Evolutionary conservation across 208 protist species (phyloP).

Genomic region (Acanthamoeba royreba): DNA sequence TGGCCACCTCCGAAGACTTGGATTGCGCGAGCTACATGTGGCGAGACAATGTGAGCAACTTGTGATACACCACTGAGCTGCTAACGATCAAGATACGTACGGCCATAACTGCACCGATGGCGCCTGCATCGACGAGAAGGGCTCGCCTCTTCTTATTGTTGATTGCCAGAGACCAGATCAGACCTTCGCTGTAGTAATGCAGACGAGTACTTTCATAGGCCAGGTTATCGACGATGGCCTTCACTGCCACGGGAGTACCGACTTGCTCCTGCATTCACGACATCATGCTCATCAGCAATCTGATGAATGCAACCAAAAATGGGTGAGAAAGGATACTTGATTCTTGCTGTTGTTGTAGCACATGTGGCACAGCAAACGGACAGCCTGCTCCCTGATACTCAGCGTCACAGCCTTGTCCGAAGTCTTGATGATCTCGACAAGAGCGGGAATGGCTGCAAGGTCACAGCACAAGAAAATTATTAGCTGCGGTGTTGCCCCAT

Average conservation of each 20-base stretch:
- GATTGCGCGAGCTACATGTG: neutral
- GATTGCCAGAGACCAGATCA: neutral
- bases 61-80: neutral
- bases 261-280: no score
- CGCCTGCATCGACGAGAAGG: neutral
- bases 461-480: no score
- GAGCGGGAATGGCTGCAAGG: neutral
- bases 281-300: no score
- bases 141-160: neutral
- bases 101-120: neutral
- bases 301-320: no score
- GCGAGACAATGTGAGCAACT: neutral
- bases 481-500: no score
- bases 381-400: neutral
- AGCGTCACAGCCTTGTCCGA: neutral
- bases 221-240: neutral
- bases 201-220: neutral
- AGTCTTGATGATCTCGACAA: neutral
- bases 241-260: neutral
- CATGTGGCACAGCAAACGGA: neutral
- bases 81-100: neutral
- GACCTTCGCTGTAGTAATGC: neutral
- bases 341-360: neutral
- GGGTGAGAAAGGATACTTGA: no score
- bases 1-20: neutral